Evolutionary conservation across 2,329 filamentous ascomycete species (phyloP).

Genomic region (Hypoxylon sp.): DNA sequence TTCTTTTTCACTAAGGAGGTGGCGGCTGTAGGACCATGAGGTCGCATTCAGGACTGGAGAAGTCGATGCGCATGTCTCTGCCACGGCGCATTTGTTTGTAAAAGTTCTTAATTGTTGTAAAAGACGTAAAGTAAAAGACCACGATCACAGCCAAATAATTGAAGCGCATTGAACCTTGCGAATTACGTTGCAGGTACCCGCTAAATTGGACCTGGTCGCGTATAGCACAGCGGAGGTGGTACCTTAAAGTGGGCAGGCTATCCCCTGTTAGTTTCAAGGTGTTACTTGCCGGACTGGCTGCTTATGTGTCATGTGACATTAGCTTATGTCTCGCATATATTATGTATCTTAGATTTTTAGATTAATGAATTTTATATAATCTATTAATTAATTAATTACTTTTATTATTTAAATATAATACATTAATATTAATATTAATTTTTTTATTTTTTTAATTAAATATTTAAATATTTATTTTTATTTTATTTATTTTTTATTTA

Average conservation of each 20-base stretch:
- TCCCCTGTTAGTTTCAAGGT: conserved; percentile 16
- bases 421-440: no score
- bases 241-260: conserved; percentile 15
- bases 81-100: conserved; percentile 37
- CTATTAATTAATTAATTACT: no score
- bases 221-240: conserved; percentile 5
- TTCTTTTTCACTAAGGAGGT: conserved; percentile 41
- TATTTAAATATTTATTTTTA: no score
- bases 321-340: no score
- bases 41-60: conserved; percentile 31
- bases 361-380: no score
- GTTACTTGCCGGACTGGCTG: conserved; percentile 6
- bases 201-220: conserved; percentile 21
- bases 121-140: no score
- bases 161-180: conserved; percentile 31
- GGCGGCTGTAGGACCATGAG: conserved; percentile 40
- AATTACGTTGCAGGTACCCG: conserved; percentile 41
- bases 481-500: no score
- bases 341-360: no score
- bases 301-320: no score
- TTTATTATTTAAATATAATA: no score
- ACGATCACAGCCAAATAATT: conserved; percentile 28
- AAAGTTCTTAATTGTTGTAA: conserved; percentile 10
- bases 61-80: conserved; percentile 43
- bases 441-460: no score